Percentiles rank a stretch among this genome's conserved stretches.
These are phyloP conservation scores for Scutellaria baicalensis DNA, from an alignment of 257 asterid genomes.

Conservation along the genomic window DNA sequence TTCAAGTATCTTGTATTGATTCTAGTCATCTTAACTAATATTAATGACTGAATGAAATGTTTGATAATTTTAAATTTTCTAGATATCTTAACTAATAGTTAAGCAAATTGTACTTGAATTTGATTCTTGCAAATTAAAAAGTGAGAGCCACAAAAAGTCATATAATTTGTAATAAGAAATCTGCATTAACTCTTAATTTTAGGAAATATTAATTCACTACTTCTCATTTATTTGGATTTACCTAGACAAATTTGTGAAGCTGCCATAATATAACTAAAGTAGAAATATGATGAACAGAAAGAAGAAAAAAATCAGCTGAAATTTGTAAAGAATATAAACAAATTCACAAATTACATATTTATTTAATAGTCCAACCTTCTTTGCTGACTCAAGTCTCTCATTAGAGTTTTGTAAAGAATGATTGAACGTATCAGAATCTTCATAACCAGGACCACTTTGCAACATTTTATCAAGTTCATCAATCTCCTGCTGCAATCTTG, in stretches of 20 bases:
- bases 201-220: neutral
- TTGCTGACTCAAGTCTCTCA: slow-evolving; percentile 39
- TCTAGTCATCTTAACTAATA: neutral
- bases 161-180: neutral
- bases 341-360: neutral
- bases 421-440: slow-evolving; percentile 21
- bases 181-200: neutral
- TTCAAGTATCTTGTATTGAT: neutral
- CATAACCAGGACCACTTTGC: slow-evolving; percentile 18
- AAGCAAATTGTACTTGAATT: neutral
- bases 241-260: neutral
- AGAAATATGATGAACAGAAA: neutral
- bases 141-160: neutral
- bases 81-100: neutral
- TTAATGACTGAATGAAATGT: neutral
- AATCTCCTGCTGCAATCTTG: slow-evolving; percentile 44
- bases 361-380: slow-evolving; percentile 37
- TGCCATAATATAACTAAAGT: neutral
- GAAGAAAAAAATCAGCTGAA: neutral
- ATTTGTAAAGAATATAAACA: neutral
- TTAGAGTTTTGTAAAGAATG: slow-evolving; percentile 27
- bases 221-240: neutral
- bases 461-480: slow-evolving; percentile 47
- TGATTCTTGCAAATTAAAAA: neutral
- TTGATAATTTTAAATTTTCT: neutral